Conservation (phyloP, 2,329 filamentous ascomycete species). For the Incumbomyces delicatus region DNA sequence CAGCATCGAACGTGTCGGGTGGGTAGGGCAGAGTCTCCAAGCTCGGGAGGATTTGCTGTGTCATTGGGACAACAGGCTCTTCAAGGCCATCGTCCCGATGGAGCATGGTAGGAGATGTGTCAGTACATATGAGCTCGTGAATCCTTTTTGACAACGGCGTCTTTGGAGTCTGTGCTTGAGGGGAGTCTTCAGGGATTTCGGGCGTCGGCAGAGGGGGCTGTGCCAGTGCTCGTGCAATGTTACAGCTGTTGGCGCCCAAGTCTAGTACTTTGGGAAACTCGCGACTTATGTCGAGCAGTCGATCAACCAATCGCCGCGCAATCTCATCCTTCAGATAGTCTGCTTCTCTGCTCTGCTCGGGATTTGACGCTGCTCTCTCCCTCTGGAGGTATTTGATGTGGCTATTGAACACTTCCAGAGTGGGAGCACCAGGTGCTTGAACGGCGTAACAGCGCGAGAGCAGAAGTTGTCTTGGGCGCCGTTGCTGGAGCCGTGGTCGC, state of each 20-base stretch:
- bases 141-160: conserved; percentile 60
- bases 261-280: conserved; percentile 77
- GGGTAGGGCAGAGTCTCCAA: conserved; percentile 65
- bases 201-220: conserved; percentile 50
- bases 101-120: conserved; percentile 68
- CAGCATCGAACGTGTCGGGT: conserved; percentile 71
- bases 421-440: conserved; percentile 64
- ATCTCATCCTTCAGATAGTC: conserved; percentile 95
- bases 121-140: conserved; percentile 65
- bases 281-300: conserved; percentile 86
- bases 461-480: conserved; percentile 3
- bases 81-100: conserved; percentile 58
- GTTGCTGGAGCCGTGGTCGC: conserved; percentile 10
- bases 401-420: conserved; percentile 84
- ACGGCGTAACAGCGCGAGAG: conserved; percentile 54
- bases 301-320: conserved; percentile 70
- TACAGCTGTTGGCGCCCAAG: conserved; percentile 90
- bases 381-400: conserved; percentile 83
- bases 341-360: conserved; percentile 63
- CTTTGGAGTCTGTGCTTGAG: conserved; percentile 32
- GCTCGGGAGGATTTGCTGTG: conserved; percentile 59
- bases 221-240: conserved; percentile 68
- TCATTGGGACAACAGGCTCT: conserved; percentile 60
- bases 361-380: conserved; percentile 66
- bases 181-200: conserved; percentile 29